Base-by-base conservation (phyloP, 2,329 filamentous ascomycete species). In the Arthrobotrys conoides region DNA sequence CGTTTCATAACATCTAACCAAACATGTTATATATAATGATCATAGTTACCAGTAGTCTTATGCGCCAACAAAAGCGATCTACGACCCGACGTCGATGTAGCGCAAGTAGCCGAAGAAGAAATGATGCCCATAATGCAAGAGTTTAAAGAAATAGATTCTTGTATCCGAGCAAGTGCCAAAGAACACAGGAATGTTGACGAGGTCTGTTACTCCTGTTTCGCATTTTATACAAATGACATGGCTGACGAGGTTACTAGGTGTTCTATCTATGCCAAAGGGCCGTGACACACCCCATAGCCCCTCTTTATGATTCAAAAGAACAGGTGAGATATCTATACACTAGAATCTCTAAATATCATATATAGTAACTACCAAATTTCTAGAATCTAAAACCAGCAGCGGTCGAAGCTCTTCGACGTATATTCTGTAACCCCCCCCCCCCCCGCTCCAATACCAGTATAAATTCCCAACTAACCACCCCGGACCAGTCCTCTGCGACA, bases 261-360 rank as follows among this genome's bases (percentile, higher is more conserved):
- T 98, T 99, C 86, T 98, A 97, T 83, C 90, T 99, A 14, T 99
- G 96, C 84, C 96, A 99, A 84, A 98, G 98, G 83, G 96, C 96
- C 18, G 95, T 99, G 82, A 97, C 94, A 1, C 94, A 98, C 84
- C 96, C 96, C 0, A 97, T 99, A 81, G 95, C 96, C 0, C 96
- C 96, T 5, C 88, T 99, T 4, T 99, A 97, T 84, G 96, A 99
- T 85, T 94, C 96, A 76, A 99, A 98, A 85, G 96, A 99, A 85
- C 82, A 82, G 80, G 81, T 81, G 4, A 27, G 30, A 12, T 22
- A 20, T 2, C 2, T 8, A 12, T 12, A 1, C 2, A 10, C 1
- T 12, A 22, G 20, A 9, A 18, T 12, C 0, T 16, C 38, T 22
- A 22, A 5, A 1, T 8, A 5, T 12, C 18, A 2, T 12, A 22